Percentiles rank a stretch among this genome's conserved stretches.
These are phyloP conservation scores for Pseudovirgaria hyperparasitica DNA, from an alignment of 2,329 filamentous ascomycete genomes.

Conservation along the genomic window DNA sequence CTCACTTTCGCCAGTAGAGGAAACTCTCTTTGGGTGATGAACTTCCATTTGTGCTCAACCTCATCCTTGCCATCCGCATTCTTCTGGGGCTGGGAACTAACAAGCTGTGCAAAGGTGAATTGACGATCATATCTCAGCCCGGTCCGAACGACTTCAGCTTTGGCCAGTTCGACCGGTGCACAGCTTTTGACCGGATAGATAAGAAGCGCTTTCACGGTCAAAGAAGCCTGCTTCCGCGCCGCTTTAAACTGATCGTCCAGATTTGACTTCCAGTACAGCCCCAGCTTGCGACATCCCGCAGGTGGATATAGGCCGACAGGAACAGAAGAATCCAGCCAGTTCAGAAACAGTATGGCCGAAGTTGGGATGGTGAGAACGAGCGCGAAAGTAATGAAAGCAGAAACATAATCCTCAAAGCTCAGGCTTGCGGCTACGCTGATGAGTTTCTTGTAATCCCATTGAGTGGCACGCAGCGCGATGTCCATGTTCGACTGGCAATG, in stretches of 20 bases:
- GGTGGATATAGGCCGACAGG: too few relatives aligned
- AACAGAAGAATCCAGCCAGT: too few relatives aligned
- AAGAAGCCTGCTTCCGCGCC: constrained; percentile 4
- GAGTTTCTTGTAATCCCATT: too few relatives aligned
- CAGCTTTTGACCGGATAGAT: constrained; percentile 81
- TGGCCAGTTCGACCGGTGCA: constrained; percentile 57
- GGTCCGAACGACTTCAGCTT: constrained; percentile 49
- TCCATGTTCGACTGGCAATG: too few relatives aligned
- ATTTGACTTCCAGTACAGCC: constrained; percentile 37
- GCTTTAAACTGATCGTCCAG: constrained; percentile 38
- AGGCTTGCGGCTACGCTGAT: too few relatives aligned
- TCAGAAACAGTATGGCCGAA: too few relatives aligned
- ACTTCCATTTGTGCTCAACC: constrained; percentile 44
- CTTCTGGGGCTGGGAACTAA: constrained; percentile 30
- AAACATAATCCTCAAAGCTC: too few relatives aligned
- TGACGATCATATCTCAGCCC: constrained; percentile 70
- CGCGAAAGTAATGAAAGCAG: too few relatives aligned
- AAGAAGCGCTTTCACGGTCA: constrained; percentile 54
- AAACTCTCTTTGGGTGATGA: constrained; percentile 57
- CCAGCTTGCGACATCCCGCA: constrained; percentile 40
- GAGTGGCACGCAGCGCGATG: too few relatives aligned
- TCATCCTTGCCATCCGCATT: constrained; percentile 7
- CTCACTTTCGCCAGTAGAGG: constrained; percentile 59
- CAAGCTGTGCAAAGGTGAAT: constrained; percentile 64
- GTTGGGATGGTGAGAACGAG: too few relatives aligned